Conservation (phyloP, 768 basidiomycete species). For the Kwoniella europaea region DNA sequence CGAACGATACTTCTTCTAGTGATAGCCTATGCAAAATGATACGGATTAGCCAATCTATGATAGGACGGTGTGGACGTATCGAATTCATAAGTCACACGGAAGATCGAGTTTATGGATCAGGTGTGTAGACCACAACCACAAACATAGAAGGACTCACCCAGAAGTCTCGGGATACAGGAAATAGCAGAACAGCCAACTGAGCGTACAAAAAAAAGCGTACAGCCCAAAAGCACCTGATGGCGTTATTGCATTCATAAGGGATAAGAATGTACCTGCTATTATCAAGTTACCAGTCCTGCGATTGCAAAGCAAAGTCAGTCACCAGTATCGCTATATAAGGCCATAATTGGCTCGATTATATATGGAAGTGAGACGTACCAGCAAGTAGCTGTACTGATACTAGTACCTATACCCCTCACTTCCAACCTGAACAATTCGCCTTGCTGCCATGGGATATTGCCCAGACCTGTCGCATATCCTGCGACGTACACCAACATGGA, state of each 20-base stretch:
- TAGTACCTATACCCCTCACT: constrained; percentile 78
- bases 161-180: constrained; percentile 80
- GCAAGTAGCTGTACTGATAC: constrained; percentile 74
- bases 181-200: constrained; percentile 72
- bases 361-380: constrained; percentile 61
- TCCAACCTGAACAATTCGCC: constrained; percentile 81
- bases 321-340: not conserved
- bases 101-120: not conserved
- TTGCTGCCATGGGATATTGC: constrained; percentile 86
- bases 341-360: too few species aligned
- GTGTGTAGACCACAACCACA: not conserved
- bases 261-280: constrained; percentile 78
- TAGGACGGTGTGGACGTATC: too few species aligned
- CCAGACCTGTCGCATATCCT: constrained; percentile 77
- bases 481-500: constrained; percentile 85
- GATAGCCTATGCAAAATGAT: constrained; percentile 31
- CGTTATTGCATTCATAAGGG: constrained; percentile 74
- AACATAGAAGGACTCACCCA: constrained; percentile 56
- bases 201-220: constrained; percentile 73
- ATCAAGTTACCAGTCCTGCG: constrained; percentile 67
- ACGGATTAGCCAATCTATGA: too few species aligned
- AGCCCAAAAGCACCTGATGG: constrained; percentile 77
- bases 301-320: not conserved
- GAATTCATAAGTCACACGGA: not conserved
- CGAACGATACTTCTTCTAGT: constrained; percentile 50